A percentile compares a stretch with the other conserved stretches of the same genome.
Evolutionary conservation across 2,329 filamentous ascomycete species (phyloP).

Genomic region (Coniella vitis): DNA sequence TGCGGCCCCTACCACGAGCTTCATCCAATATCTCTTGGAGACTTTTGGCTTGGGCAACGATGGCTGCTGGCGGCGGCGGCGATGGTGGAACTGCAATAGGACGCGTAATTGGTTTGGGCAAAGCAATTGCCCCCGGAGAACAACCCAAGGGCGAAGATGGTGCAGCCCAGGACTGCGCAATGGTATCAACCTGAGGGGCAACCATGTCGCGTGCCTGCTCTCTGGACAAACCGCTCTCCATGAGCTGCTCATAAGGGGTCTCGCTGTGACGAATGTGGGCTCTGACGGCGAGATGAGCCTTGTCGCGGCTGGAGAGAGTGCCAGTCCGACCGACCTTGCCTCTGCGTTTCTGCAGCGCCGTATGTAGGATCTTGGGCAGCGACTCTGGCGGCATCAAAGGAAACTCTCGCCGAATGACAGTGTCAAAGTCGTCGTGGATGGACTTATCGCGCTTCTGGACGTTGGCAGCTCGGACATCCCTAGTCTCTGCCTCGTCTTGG

Average conservation of each 20-base stretch:
- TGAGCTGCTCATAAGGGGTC: constrained; percentile 38
- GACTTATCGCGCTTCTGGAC: constrained; percentile 29
- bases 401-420: constrained; percentile 31
- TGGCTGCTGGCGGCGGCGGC: too few relatives aligned
- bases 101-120: too few relatives aligned
- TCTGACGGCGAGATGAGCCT: constrained; percentile 38
- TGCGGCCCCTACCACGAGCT: too few relatives aligned
- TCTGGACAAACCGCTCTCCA: constrained; percentile 19
- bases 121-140: not conserved
- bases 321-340: constrained; percentile 40
- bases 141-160: not conserved
- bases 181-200: constrained; percentile 15
- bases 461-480: constrained; percentile 24
- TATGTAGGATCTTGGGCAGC: constrained; percentile 29
- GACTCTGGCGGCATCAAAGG: constrained; percentile 31
- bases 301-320: constrained; percentile 30
- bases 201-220: constrained; percentile 19
- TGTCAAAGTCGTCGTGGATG: constrained; percentile 26
- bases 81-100: too few relatives aligned
- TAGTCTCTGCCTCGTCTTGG: constrained; percentile 25
- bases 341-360: constrained; percentile 38
- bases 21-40: too few relatives aligned
- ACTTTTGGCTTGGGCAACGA: too few relatives aligned
- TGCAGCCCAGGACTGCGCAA: constrained; percentile 19
- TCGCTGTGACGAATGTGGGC: constrained; percentile 43